A percentile compares a stretch with the other conserved stretches of the same genome.
These are phyloP conservation scores for Ceratocystis albifundus DNA, from an alignment of 2,329 filamentous ascomycete species.

Conservation along the genomic window DNA sequence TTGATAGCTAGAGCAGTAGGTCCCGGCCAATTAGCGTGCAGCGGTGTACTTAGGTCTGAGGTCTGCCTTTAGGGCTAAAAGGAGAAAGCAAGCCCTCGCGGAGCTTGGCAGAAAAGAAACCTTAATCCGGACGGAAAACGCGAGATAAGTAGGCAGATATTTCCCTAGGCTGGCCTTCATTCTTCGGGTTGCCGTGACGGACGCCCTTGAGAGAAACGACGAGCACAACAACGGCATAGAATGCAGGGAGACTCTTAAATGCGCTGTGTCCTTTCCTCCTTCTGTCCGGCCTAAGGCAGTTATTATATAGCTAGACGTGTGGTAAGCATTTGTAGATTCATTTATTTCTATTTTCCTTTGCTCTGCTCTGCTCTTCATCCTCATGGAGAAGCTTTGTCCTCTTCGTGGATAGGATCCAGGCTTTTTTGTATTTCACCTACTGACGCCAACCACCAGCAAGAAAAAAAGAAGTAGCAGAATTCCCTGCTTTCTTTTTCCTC, in stretches of 20 bases:
- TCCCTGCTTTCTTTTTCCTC: not conserved
- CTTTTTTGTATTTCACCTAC: not conserved
- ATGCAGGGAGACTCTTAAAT: not conserved
- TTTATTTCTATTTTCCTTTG: not conserved
- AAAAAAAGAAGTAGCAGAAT: not conserved
- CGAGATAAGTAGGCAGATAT: not conserved
- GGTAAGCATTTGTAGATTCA: not conserved
- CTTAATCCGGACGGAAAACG: not conserved
- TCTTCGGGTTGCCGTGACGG: not conserved
- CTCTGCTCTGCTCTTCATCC: not conserved
- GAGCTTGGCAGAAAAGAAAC: not conserved
- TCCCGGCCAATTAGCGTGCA: not conserved
- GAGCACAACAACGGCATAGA: not conserved
- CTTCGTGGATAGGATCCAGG: not conserved
- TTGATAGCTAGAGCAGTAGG: not conserved
- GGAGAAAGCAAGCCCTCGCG: not conserved
- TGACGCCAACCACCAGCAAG: constrained; percentile 2
- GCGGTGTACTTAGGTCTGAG: not conserved
- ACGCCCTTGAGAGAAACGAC: not conserved
- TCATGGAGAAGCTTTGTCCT: not conserved
- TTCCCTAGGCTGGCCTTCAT: not conserved
- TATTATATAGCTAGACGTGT: not conserved
- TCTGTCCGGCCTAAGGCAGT: not conserved
- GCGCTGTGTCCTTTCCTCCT: not conserved
- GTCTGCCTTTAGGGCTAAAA: not conserved